These are phyloP conservation scores for Pulveroboletus sp. DNA, from an alignment of 768 basidiomycete genomes.

Conservation along the genomic window DNA sequence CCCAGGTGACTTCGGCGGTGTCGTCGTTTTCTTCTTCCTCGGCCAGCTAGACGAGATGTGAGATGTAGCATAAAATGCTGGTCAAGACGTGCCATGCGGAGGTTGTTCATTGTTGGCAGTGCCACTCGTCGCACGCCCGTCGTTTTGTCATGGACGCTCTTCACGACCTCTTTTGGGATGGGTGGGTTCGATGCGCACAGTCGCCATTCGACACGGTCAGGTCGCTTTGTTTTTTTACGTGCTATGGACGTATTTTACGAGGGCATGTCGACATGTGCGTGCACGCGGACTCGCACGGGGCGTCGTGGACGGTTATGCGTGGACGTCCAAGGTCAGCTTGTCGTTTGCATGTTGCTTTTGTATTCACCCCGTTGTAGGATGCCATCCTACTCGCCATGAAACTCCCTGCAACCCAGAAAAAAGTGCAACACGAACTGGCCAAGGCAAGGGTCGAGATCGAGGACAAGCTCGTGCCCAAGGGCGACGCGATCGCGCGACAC, in stretches of 20 bases:
- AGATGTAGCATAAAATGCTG: no score
- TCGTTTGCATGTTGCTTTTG: background rate
- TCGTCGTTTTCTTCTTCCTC: conserved; percentile 77
- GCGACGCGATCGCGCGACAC: conserved; percentile 60
- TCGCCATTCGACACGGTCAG: conserved; percentile 30
- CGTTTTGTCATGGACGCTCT: no score
- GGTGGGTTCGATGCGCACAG: conserved; percentile 12
- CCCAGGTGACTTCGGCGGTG: conserved; percentile 81
- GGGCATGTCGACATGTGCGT: conserved; percentile 33
- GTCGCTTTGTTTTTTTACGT: conserved; percentile 36
- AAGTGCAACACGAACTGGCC: conserved; percentile 61
- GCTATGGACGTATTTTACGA: conserved; percentile 23
- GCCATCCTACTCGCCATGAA: conserved; percentile 56
- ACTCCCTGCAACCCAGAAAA: conserved; percentile 56
- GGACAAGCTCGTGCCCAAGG: conserved; percentile 63
- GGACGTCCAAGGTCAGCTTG: conserved; percentile 22
- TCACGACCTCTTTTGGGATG: conserved; percentile 10
- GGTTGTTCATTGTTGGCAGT: no score
- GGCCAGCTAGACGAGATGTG: conserved; percentile 47
- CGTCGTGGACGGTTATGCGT: conserved; percentile 26
- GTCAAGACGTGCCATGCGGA: no score
- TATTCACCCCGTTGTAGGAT: conserved; percentile 35
- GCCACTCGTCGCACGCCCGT: no score
- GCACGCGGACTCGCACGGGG: conserved; percentile 35
- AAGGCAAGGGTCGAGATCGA: conserved; percentile 66